These are phyloP conservation scores for Mortierella alpina DNA, from an alignment of 192 early-diverging fungal species.

Conservation along the genomic window DNA sequence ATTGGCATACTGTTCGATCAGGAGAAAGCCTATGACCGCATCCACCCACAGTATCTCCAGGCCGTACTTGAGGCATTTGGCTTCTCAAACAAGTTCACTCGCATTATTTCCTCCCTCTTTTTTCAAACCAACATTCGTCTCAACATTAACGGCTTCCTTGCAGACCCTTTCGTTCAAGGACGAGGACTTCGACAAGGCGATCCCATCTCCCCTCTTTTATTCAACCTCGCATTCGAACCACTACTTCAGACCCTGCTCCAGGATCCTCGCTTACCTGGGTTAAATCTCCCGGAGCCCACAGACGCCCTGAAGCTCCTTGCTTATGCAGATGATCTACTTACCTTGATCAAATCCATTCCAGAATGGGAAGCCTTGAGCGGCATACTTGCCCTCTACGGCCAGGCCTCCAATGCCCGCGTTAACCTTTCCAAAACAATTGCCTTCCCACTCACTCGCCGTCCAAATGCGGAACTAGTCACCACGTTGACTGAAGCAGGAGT, in stretches of 20 bases:
- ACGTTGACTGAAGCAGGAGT: not conserved
- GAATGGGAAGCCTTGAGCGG: not conserved
- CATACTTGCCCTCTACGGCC: not conserved
- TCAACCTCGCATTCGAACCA: conserved; percentile 34
- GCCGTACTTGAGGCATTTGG: not conserved
- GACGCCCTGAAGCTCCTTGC: conserved; percentile 10
- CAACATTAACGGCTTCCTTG: conserved; percentile 28
- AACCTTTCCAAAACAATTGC: conserved; percentile 26
- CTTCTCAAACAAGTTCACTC: not conserved
- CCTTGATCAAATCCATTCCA: not conserved
- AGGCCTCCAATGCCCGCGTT: conserved; percentile 20
- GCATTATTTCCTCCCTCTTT: conserved; percentile 2
- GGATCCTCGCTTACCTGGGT: not conserved
- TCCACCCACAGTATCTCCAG: conserved; percentile 27
- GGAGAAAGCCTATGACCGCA: conserved; percentile 46
- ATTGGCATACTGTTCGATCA: conserved; percentile 26
- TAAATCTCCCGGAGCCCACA: not conserved
- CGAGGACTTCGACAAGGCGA: conserved; percentile 28
- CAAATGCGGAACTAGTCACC: not conserved
- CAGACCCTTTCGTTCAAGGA: not conserved
- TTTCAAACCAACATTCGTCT: conserved; percentile 16
- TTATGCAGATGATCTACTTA: conserved; percentile 1
- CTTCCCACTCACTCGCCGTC: not conserved
- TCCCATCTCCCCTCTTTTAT: conserved; percentile 34
- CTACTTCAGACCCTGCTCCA: conserved; percentile 11